Conservation (phyloP, 2,329 filamentous ascomycete species). For the Alternaria alternata region DNA sequence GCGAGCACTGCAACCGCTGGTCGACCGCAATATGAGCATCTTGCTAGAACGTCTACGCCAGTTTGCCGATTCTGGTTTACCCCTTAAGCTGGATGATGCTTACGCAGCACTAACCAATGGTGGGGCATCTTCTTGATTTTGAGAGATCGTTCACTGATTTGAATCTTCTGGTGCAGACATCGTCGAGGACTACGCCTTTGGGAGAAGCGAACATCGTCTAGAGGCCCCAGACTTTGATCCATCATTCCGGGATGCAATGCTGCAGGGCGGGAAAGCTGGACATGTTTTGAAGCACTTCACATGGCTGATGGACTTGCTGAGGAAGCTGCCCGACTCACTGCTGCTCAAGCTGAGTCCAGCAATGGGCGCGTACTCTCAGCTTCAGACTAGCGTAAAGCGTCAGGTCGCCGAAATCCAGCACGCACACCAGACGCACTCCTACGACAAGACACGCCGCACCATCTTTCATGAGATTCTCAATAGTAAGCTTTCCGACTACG, state of each 20-base stretch:
- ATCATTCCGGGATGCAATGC: constrained; percentile 1
- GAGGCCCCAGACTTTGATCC: neutral
- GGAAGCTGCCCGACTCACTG: neutral
- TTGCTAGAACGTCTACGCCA: neutral
- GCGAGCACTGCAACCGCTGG: neutral
- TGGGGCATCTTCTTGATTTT: neutral
- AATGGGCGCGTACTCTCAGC: constrained; percentile 10
- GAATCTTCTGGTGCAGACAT: neutral
- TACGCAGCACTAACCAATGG: constrained; percentile 4
- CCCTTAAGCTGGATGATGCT: constrained; percentile 6
- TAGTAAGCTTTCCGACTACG: neutral
- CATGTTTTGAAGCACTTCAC: constrained; percentile 3
- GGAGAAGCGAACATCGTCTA: constrained; percentile 3
- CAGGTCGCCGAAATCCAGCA: constrained; percentile 8
- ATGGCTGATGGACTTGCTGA: constrained; percentile 6
- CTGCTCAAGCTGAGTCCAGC: constrained; percentile 3
- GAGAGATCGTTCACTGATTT: neutral
- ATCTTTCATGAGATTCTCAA: constrained; percentile 1
- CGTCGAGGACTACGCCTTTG: neutral
- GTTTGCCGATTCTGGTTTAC: constrained; percentile 4
- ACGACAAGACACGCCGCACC: constrained; percentile 6
- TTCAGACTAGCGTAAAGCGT: constrained; percentile 3
- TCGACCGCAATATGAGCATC: neutral
- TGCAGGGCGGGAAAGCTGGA: neutral
- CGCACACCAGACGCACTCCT: constrained; percentile 4